phyloP scores from a whole-genome alignment of 257 asterid species.

The Voacanga thouarsii region DNA sequence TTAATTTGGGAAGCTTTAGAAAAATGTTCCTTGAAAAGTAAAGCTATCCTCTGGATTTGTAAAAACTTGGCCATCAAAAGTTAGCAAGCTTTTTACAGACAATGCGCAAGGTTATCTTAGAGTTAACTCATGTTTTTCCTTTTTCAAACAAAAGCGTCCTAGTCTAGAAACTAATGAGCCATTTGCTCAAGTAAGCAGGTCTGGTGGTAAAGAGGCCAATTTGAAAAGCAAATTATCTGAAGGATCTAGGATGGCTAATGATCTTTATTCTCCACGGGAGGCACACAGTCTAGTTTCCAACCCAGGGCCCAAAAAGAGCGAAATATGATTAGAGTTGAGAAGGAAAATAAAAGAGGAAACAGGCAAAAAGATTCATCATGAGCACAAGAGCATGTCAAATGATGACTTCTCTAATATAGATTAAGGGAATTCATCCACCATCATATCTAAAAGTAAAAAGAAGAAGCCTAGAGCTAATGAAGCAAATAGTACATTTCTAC shows the following conservation, averaged over 20 bases:
- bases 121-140: constrained; percentile 50
- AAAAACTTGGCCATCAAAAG: constrained; percentile 63
- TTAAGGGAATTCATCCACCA: constrained; percentile 37
- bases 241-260: constrained; percentile 39
- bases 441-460: constrained; percentile 23
- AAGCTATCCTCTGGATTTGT: constrained; percentile 66
- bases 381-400: constrained; percentile 48
- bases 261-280: constrained; percentile 60
- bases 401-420: constrained; percentile 64
- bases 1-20: constrained; percentile 48
- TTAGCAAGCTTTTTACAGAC: constrained; percentile 49
- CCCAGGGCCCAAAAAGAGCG: constrained; percentile 28
- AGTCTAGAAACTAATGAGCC: constrained; percentile 18
- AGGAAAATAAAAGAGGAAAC: constrained; percentile 28
- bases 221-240: constrained; percentile 28
- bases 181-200: constrained; percentile 25
- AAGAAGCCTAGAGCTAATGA: constrained; percentile 20
- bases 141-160: constrained; percentile 28
- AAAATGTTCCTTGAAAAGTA: constrained; percentile 49
- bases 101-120: constrained; percentile 55
- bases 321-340: constrained; percentile 7
- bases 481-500: constrained; percentile 49
- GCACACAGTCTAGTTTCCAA: constrained; percentile 73
- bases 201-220: constrained; percentile 11
- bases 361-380: constrained; percentile 19